Base-by-base conservation (phyloP, 2,329 filamentous ascomycete species). In the Aureobasidium subglaciale region DNA sequence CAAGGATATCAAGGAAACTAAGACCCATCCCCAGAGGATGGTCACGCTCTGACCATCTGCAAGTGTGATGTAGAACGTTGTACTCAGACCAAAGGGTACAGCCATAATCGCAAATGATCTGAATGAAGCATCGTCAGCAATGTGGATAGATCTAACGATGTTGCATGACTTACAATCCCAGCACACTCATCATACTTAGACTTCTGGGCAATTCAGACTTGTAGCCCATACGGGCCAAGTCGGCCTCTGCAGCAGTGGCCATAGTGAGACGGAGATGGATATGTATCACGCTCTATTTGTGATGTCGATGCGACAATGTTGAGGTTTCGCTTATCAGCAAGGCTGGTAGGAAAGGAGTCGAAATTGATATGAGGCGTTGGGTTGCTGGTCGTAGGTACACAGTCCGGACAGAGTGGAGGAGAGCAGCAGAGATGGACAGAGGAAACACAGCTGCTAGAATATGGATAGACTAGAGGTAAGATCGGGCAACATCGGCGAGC, bases 101-200 rank as follows among this genome's bases (percentile, higher is more conserved):
- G 85, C 85, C 83, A 88, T 88, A 68, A 89, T 88, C 50, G 85
- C 85, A 65, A 88, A 88, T 41, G 83, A 86, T 4, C 54, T 56
- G 16, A 4, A 40, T 29, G 5, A 7, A 7, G 5, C 75, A 60
- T 59, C 15, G 60, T 18, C 10, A 50, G 35, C n/a, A 7, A 35
- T 32, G 41, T 35, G 10, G 20, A n/a, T 29, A 16, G 13, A 18
- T 48, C 43, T 38, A 25, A 15, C 22, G 59, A 67, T 78, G 13
- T 15, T 15, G 10, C 20, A 34, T 16, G n/a, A 37, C 53, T 24
- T 30, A 56, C 70, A 85, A 64, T 49, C 85, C 85, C 41, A 88
- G 73, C 25, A 88, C 81, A 64, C 81, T 85, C 63, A 87, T 69
- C 83, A 87, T 87, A 66, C 80, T 83, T 60, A 88, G 67, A 61